These are phyloP conservation scores for Peniophora sp. DNA, from an alignment of 1,284 basidiomycete genomes.

Conservation along the genomic window DNA sequence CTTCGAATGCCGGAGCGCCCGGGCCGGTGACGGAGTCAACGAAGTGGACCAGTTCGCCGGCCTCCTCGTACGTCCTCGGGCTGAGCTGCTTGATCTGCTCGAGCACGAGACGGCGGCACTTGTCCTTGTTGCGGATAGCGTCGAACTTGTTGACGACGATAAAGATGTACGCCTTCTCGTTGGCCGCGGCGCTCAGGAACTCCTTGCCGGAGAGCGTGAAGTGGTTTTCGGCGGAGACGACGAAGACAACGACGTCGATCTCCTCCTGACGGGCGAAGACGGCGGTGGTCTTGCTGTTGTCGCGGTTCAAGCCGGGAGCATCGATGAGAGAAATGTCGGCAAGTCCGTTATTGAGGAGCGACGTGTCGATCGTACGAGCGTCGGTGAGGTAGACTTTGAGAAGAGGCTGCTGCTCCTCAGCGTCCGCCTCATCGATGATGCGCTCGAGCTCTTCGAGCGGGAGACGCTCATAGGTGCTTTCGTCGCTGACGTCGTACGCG, in stretches of 20 bases:
- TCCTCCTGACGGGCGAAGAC: constrained; percentile 96
- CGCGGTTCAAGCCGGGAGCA: constrained; percentile 95
- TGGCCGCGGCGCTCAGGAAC: constrained; percentile 89
- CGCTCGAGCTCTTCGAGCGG: constrained; percentile 69
- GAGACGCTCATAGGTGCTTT: constrained; percentile 69
- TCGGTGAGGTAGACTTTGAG: constrained; percentile 84
- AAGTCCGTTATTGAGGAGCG: constrained; percentile 91
- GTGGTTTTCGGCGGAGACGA: constrained; percentile 97
- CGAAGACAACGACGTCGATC: constrained; percentile 98
- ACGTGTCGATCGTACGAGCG: constrained; percentile 64
- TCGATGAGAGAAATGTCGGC: constrained; percentile 99
- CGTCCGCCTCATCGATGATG: constrained; percentile 77
- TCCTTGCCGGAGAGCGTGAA: constrained; percentile 96
- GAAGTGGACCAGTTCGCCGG: constrained; percentile 94
- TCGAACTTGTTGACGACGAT: constrained; percentile 99
- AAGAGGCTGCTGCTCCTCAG: constrained; percentile 50
- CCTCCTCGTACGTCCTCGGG: constrained; percentile 87
- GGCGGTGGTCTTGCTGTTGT: constrained; percentile 93
- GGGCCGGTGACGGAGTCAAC: constrained; percentile 82
- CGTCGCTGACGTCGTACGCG: constrained; percentile 68
- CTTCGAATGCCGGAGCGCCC: constrained; percentile 69
- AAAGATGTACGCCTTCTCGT: constrained; percentile 98
- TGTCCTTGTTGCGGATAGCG: constrained; percentile 92
- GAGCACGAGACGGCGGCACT: constrained; percentile 83
- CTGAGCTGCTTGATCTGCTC: constrained; percentile 94